Base-by-base conservation (phyloP, 305 asterid genomes). In the Fraxinus sp. region DNA sequence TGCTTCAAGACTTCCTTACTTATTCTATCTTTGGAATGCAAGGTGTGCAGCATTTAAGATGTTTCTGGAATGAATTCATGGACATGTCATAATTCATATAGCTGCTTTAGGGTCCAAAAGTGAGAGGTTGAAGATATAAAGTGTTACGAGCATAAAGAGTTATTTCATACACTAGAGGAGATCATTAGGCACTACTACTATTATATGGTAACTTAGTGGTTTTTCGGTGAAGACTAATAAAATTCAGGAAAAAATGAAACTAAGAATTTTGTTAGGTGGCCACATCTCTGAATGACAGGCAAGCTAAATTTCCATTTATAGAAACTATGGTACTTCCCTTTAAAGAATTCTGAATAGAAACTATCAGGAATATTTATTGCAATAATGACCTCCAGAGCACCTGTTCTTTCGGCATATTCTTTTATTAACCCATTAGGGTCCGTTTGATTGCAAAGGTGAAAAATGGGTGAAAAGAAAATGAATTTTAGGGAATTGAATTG, bases 31-130 rank as follows among this genome's bases (percentile, higher is more conserved):
- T 68, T 7, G 13, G 20, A 28, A 33, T 64, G 83, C 72, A 41
- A 22, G 30, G 5, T 35, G 13, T 70, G 68, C 70, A 26, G 28
- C 33, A 36, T 18, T 20, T 52, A 76, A 57, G 78, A 49, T 49
- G 70, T 77, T 85, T 75, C 79, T n/a, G 9, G 52, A 78, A 62
- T 73, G 84, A 39, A 64, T 76, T 13, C 62, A 62, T 78, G 74
- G 33, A 18, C 70, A 18, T 79, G 20, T 22, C 24, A 22, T 22
- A 22, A 22, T 22, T 62, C 16, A 10, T 68, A 52, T 79, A 62
- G 71, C 80, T n/a, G 32, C 22, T 26, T 71, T 73, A 18, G 32
- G 32, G 72, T 22, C 72, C 30, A 26, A 72, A 39, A 74, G 70
- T 37, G 84, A 8, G 78, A 64, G 35, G 80, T 71, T 66, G 26